These are phyloP conservation scores for Trichophyton verrucosum DNA, from an alignment of 2,329 filamentous ascomycete species.

Conservation along the genomic window DNA sequence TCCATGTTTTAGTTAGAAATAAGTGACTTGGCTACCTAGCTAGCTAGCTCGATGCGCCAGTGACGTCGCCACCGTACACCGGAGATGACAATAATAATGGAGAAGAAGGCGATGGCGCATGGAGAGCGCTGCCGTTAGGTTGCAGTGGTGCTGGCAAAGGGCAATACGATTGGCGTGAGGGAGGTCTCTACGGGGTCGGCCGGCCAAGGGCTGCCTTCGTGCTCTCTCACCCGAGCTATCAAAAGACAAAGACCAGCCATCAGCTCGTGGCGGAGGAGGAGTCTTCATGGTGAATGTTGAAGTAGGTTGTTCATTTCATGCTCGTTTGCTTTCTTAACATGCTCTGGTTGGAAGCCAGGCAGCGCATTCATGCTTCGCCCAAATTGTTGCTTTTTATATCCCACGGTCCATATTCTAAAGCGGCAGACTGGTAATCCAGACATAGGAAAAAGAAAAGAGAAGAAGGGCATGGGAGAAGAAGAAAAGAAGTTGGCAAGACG, in stretches of 20 bases:
- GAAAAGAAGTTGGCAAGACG: background rate
- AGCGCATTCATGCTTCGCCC: background rate
- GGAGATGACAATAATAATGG: background rate
- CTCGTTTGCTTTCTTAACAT: background rate
- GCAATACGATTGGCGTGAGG: background rate
- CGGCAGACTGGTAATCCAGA: background rate
- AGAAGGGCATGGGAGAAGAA: background rate
- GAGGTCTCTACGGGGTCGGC: background rate
- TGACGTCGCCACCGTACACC: background rate
- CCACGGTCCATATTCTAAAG: background rate
- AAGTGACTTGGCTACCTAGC: too few relatives aligned
- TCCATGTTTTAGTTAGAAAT: background rate
- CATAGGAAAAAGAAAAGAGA: background rate
- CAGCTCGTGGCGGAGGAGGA: background rate
- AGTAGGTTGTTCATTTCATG: background rate
- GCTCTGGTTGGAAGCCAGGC: background rate
- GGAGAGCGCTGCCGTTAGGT: background rate
- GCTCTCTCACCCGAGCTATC: background rate
- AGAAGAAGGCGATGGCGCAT: too few relatives aligned
- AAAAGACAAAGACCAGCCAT: background rate
- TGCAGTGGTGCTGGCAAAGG: background rate
- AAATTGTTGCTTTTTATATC: constrained; percentile 1
- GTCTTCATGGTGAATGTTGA: too few relatives aligned
- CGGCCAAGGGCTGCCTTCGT: background rate
- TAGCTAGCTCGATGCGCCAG: background rate